Base-by-base conservation (phyloP, 1,284 basidiomycete genomes). In the Cryptococcus sp. region DNA sequence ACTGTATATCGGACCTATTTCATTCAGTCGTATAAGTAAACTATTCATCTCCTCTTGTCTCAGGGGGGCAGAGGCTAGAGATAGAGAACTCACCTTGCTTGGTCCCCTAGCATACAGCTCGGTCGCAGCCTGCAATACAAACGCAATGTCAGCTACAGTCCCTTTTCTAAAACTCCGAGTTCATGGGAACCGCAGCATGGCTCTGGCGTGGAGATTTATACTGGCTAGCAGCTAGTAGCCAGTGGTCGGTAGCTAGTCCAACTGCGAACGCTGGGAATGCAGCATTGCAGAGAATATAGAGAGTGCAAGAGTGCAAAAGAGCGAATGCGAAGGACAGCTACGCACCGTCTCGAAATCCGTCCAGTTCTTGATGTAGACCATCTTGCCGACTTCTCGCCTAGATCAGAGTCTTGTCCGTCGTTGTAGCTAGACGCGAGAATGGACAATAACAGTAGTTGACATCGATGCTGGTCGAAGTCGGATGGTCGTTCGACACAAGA, bases 1-100 rank as follows among this genome's bases (percentile, higher is more conserved):
- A 94, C 86, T 73, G 85, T 87, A 77, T 94, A 94, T 53, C 92
- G 84, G 35, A 89, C 84, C 92, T 95, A 68, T 38, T n/a, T 27
- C 22, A 27, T 5, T 22, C 13, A 48, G 27, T 11, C 5, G 45
- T 35, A 13, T 35, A 13, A 35, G 8, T 35, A 8, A 35, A 13
- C 31, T 35, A 35, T 5, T 10, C 27, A 31, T 31, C 27, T 31
- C 27, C 27, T 31, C 10, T 10, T 10, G 10, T 31, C 4, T 10
- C 10, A 31, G 41, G 20, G 13, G 46, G 23, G 44, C 23, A 17
- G 58, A 44, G 15, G 42, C 5, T 45, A 27, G 20, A 27, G 42
- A 45, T 45, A 27, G 20, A 27, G 23, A 27, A 79, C 86, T 64
- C 70, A 92, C 91, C 66, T 84, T 86, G 65, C 82, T 83, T 2